Percentiles rank a stretch among this genome's conserved stretches.
Conservation (phyloP, 2,329 filamentous ascomycete species). For the Onygenales sp. region DNA sequence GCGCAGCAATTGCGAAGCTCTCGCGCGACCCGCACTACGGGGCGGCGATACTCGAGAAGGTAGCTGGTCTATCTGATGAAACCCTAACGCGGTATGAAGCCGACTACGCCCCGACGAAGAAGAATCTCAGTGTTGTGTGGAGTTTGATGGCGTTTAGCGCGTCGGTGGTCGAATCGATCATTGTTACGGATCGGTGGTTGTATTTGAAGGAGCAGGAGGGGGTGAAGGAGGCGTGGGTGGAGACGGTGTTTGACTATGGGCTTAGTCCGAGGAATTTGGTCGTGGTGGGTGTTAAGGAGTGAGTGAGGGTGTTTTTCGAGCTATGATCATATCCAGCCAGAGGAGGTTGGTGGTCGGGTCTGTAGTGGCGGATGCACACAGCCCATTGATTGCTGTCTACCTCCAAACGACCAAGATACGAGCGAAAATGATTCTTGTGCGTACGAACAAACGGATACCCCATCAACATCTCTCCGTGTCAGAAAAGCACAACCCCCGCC, state of each 20-base stretch:
- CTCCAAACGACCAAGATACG: too few relatives aligned
- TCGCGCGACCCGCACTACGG: conserved; percentile 51
- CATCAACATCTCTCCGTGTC: too few relatives aligned
- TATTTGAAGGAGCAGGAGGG: conserved; percentile 73
- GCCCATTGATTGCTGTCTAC: too few relatives aligned
- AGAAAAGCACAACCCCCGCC: too few relatives aligned
- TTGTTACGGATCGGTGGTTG: conserved; percentile 83
- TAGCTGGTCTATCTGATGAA: conserved; percentile 61
- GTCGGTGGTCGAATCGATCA: conserved; percentile 75
- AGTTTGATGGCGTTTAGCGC: conserved; percentile 94
- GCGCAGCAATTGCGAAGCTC: conserved; percentile 71
- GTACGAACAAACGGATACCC: too few relatives aligned
- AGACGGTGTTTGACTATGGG: conserved; percentile 82
- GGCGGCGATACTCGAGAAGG: conserved; percentile 53
- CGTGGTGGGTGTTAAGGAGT: conserved; percentile 78
- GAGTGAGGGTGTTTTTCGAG: conserved; percentile 5
- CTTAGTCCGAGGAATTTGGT: conserved; percentile 85
- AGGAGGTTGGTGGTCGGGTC: too few relatives aligned
- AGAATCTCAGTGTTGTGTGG: conserved; percentile 82
- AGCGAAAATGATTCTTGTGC: too few relatives aligned
- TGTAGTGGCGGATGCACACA: too few relatives aligned
- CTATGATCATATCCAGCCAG: too few relatives aligned
- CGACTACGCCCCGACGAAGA: conserved; percentile 56
- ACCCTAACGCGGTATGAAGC: conserved; percentile 64
- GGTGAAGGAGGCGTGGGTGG: conserved; percentile 74